These are phyloP conservation scores for Polytrichum formosum DNA, from an alignment of 225 moss, liverwort and hornwort species.

Conservation along the genomic window DNA sequence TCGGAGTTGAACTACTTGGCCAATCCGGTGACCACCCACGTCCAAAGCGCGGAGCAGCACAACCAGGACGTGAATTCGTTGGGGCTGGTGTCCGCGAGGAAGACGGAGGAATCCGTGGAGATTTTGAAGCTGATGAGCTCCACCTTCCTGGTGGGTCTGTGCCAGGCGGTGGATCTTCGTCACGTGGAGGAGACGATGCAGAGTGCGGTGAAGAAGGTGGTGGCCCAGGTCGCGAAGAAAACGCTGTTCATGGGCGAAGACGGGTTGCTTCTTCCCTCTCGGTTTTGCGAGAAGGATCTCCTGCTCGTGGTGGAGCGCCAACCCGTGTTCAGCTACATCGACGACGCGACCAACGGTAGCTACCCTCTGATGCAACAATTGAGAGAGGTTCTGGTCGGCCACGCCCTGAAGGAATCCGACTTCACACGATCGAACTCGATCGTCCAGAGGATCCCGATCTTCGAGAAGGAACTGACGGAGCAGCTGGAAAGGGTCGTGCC, in stretches of 20 bases:
- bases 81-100: slow-evolving; percentile 10
- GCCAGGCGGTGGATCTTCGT: slow-evolving; percentile 24
- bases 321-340: slow-evolving; percentile 63
- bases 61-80: slow-evolving; percentile 18
- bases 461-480: slow-evolving; percentile 32
- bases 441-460: slow-evolving; percentile 23
- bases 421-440: slow-evolving; percentile 42
- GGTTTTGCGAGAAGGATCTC: slow-evolving; percentile 42
- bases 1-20: slow-evolving; percentile 11
- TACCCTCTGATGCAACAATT: slow-evolving; percentile 70
- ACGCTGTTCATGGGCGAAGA: slow-evolving; percentile 16
- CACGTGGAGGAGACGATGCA: slow-evolving; percentile 53
- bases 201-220: slow-evolving; percentile 29
- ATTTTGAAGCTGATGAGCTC: slow-evolving; percentile 16
- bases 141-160: slow-evolving; percentile 9
- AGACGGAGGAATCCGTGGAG: slow-evolving; percentile 12
- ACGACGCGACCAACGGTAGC: slow-evolving; percentile 46
- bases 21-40: slow-evolving; percentile 16
- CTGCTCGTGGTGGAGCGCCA: slow-evolving; percentile 38
- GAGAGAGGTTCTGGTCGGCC: slow-evolving; percentile 44
- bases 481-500: slow-evolving; percentile 16
- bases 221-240: slow-evolving; percentile 39
- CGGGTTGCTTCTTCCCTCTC: slow-evolving; percentile 19
- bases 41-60: slow-evolving; percentile 15
- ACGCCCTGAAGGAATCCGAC: slow-evolving; percentile 31